Percentiles rank a stretch among this genome's conserved stretches.
These are phyloP conservation scores for Groenewaldozyma salmanticensis DNA, from an alignment of 805 yeast genomes.

Conservation along the genomic window DNA sequence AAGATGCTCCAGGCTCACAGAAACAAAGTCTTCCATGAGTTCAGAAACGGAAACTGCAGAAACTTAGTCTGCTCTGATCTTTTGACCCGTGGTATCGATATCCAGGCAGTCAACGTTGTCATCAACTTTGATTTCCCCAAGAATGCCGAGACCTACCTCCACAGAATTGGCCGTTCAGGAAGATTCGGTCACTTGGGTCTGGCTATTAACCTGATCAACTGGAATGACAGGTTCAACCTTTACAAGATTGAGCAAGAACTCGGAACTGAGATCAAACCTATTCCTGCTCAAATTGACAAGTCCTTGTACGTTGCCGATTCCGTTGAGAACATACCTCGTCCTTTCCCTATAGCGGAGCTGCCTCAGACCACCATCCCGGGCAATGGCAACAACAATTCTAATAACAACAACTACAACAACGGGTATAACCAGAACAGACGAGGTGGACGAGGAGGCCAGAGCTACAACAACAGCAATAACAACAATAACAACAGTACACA, in stretches of 20 bases:
- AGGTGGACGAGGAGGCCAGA: constrained; percentile 1
- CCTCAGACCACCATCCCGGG: too few relatives aligned
- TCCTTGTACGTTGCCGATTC: constrained; percentile 66
- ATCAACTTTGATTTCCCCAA: constrained; percentile 98
- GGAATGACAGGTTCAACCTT: constrained; percentile 91
- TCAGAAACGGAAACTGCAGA: constrained; percentile 96
- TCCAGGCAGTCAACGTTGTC: constrained; percentile 97
- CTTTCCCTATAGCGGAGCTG: constrained; percentile 62
- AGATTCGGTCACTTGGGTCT: constrained; percentile 97
- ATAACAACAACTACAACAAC: constrained; percentile 3
- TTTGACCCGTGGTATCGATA: constrained; percentile 96
- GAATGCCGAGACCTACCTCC: constrained; percentile 93
- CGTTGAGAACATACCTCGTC: constrained; percentile 67
- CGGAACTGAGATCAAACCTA: constrained; percentile 95
- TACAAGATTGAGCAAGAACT: constrained; percentile 95
- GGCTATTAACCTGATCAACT: constrained; percentile 91
- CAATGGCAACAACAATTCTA: too few relatives aligned
- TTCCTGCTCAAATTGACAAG: constrained; percentile 88
- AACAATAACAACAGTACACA: constrained; percentile 11
- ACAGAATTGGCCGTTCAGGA: constrained; percentile 98
- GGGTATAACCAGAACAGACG: neutral
- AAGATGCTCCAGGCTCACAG: constrained; percentile 96
- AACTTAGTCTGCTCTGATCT: constrained; percentile 94
- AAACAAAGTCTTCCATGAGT: constrained; percentile 96
- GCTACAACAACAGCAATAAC: constrained; percentile 5